phyloP scores from a whole-genome alignment of 2,329 filamentous ascomycete species.

The Amesomyces nigricolor region DNA sequence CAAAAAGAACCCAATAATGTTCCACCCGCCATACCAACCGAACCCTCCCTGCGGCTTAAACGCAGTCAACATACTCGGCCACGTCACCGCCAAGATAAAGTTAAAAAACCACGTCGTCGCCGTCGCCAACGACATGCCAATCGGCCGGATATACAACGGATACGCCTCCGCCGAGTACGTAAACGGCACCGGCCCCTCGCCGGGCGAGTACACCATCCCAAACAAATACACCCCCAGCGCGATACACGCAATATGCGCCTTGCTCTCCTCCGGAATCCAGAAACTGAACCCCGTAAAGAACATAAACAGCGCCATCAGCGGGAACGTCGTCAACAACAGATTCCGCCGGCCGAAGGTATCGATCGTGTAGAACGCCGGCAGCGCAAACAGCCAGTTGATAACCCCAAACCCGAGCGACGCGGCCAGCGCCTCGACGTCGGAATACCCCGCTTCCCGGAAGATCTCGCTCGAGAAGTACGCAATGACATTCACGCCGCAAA shows the following conservation, averaged over 20 bases:
- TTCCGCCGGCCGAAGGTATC: constrained; percentile 63
- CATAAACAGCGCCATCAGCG: constrained; percentile 52
- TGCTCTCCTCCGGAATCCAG: constrained; percentile 35
- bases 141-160: constrained; percentile 55
- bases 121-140: constrained; percentile 56
- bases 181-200: constrained; percentile 59
- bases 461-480: constrained; percentile 58
- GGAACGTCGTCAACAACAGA: constrained; percentile 58
- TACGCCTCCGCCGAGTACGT: constrained; percentile 64
- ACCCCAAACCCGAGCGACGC: constrained; percentile 60
- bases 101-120: constrained; percentile 48
- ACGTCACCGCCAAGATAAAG: constrained; percentile 40
- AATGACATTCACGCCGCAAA: constrained; percentile 45
- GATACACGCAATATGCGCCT: constrained; percentile 40
- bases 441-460: constrained; percentile 51
- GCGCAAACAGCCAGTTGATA: constrained; percentile 60
- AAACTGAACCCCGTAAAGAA: constrained; percentile 45
- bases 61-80: constrained; percentile 40
- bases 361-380: constrained; percentile 60
- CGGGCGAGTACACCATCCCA: constrained; percentile 49
- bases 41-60: constrained; percentile 45
- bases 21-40: constrained; percentile 46
- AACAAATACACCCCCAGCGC: constrained; percentile 47
- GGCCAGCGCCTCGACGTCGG: constrained; percentile 46
- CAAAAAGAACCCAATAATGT: constrained; percentile 41